Evolutionary conservation across 495 filamentous ascomycete species (phyloP).

Genomic region (Achaetomiella virescens): DNA sequence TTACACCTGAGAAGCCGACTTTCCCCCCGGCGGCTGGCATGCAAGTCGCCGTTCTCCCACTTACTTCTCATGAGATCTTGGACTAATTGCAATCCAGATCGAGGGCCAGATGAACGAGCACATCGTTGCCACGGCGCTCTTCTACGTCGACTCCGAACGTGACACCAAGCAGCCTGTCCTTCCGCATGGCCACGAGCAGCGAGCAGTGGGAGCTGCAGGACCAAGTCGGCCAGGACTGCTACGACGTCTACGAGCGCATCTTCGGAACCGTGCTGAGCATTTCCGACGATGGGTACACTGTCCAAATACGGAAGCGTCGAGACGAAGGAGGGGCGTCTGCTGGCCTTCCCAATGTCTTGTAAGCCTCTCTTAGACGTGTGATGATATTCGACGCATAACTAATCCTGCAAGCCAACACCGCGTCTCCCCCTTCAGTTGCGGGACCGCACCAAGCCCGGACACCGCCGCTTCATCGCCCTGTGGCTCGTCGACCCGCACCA

Average conservation of each 20-base stretch:
- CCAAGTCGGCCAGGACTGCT: constrained; percentile 18
- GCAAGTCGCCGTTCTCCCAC: constrained; percentile 32
- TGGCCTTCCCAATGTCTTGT: constrained; percentile 39
- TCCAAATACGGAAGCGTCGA: constrained; percentile 32
- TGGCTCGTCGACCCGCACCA: constrained; percentile 52
- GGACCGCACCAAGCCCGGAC: constrained; percentile 46
- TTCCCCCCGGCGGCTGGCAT: constrained; percentile 33
- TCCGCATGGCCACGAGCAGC: constrained; percentile 43
- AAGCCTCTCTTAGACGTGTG: not conserved
- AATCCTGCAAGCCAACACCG: constrained; percentile 39
- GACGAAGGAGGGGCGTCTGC: constrained; percentile 31
- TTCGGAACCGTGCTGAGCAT: constrained; percentile 21
- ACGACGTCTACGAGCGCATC: constrained; percentile 15
- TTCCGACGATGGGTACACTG: constrained; percentile 1
- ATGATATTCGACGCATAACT: not conserved
- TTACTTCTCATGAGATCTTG: constrained; percentile 31
- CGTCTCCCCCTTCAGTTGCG: constrained; percentile 44
- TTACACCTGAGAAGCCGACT: constrained; percentile 53
- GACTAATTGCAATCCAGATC: constrained; percentile 21
- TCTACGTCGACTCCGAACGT: constrained; percentile 60
- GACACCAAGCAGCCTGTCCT: constrained; percentile 44
- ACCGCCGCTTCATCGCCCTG: constrained; percentile 50
- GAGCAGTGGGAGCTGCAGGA: constrained; percentile 4
- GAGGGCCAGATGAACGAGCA: constrained; percentile 55
- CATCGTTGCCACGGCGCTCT: constrained; percentile 53